Base-by-base conservation (phyloP, 495 filamentous ascomycete species). In the Hypoxylon subgilvum region DNA sequence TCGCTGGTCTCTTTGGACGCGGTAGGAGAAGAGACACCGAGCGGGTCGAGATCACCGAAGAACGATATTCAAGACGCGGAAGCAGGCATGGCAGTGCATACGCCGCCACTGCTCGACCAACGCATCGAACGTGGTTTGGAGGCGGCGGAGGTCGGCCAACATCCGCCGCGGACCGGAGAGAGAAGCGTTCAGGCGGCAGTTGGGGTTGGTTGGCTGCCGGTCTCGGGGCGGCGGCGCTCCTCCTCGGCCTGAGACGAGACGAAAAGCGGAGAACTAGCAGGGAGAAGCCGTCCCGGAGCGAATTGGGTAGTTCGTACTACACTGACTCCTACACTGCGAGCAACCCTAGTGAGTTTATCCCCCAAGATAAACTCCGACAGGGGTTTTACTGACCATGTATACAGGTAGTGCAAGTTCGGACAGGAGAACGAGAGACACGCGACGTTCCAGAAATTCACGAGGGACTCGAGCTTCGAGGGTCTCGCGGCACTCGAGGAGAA, bases 221-320 rank as follows among this genome's bases (percentile, higher is more conserved):
- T 31, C 65, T 83, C 39, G 85, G 82, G 4, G 87, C 86, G 8
- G 77, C 86, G 2, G 73, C 91, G 30, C 72, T 92, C 19, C 77
- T 89, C 31, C 76, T 96, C 41, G 92, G 90, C n/a, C 62, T 96
- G 70, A 88, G 83, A 77, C 82, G 87, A 61, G 81, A 88, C 44
- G 75, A 81, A 41, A 81, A 76, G 46, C 68, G 69, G 73, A 82
- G 72, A 73, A 28, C 63, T 40, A 55, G 49, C 25, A 60, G 62
- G 19, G 70, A 66, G 68, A 78, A 65, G 75, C 74, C 75, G 54
- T 76, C 73, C 51, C 79, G 73, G 69, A 79, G 72, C 56, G 75
- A 76, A 46, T 61, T 63, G 21, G 75, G 70, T 69, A 72, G 73
- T 72, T 74, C 72, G 72, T 78, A 76, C 73, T 76, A 74, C 57